These are phyloP conservation scores for Lactarius tabidus DNA, from an alignment of 768 basidiomycete species.

Conservation along the genomic window DNA sequence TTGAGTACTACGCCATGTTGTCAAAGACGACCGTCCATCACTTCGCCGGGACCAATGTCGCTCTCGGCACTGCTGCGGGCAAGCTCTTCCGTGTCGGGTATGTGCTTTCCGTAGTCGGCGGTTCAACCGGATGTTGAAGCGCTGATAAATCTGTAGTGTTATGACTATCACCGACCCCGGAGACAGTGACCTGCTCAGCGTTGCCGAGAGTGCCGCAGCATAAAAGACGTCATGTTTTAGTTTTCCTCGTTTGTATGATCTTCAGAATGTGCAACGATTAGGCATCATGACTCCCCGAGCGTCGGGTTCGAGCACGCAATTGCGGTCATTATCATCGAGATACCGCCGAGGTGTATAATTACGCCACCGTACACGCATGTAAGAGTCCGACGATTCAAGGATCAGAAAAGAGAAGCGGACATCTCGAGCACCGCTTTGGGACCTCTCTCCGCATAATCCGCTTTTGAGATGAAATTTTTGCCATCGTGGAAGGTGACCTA, in stretches of 20 bases:
- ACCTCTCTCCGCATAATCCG: slow-evolving; percentile 68
- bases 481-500: slow-evolving; percentile 77
- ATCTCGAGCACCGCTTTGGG: slow-evolving; percentile 74
- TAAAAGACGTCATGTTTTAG: slow-evolving; percentile 36
- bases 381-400: not conserved
- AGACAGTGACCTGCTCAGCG: slow-evolving; percentile 91
- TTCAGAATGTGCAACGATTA: slow-evolving; percentile 22
- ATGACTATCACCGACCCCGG: slow-evolving; percentile 97
- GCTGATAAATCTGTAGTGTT: slow-evolving; percentile 52
- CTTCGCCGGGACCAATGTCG: slow-evolving; percentile 96
- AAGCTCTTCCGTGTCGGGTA: slow-evolving; percentile 99
- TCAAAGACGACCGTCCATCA: slow-evolving; percentile 99
- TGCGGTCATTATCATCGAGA: not conserved
- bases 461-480: slow-evolving; percentile 73
- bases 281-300: slow-evolving; percentile 19
- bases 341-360: not conserved
- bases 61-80: slow-evolving; percentile 97
- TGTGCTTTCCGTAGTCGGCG: slow-evolving; percentile 28
- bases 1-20: slow-evolving; percentile 99
- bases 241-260: slow-evolving; percentile 19
- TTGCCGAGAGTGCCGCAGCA: slow-evolving; percentile 68
- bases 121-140: not conserved
- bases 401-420: slow-evolving; percentile 65
- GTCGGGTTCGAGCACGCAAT: not conserved
- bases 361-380: not conserved